These are phyloP conservation scores for Pistacia atlantica DNA, from an alignment of 345 rosid species.

Conservation along the genomic window DNA sequence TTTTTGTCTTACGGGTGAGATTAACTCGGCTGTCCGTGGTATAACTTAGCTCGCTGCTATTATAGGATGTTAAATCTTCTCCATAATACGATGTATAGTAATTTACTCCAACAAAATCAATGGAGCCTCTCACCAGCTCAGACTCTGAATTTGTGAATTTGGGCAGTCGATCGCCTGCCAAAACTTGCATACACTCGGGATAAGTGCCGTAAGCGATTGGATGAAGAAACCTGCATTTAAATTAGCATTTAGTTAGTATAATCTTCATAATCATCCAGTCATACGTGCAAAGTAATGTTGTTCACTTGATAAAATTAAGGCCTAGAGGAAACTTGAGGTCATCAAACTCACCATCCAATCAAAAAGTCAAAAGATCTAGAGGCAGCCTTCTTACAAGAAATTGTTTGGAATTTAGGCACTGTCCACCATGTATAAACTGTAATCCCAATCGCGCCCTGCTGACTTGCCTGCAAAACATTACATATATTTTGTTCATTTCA, in stretches of 20 bases:
- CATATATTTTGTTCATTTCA: not conserved
- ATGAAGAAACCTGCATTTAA: slow-evolving; percentile 39
- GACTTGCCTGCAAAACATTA: slow-evolving; percentile 25
- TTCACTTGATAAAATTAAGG: not conserved
- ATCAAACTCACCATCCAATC: slow-evolving; percentile 40
- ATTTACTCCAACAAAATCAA: slow-evolving; percentile 61
- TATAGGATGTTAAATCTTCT: slow-evolving; percentile 21
- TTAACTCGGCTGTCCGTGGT: slow-evolving; percentile 42
- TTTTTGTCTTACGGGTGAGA: slow-evolving; percentile 30
- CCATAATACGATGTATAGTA: slow-evolving; percentile 53
- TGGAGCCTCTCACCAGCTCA: slow-evolving; percentile 49
- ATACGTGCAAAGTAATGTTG: too few species aligned
- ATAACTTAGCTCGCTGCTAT: slow-evolving; percentile 25
- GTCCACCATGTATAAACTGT: slow-evolving; percentile 35
- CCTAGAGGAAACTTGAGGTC: not conserved
- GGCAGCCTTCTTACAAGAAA: slow-evolving; percentile 34
- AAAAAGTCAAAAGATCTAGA: slow-evolving; percentile 45
- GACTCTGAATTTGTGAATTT: slow-evolving; percentile 51
- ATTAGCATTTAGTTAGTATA: not conserved
- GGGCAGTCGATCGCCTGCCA: slow-evolving; percentile 54
- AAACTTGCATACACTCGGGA: slow-evolving; percentile 38
- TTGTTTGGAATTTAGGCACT: slow-evolving; percentile 39
- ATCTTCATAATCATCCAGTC: not conserved
- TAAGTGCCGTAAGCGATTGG: slow-evolving; percentile 56
- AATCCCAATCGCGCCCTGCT: slow-evolving; percentile 48